phyloP scores from a whole-genome alignment of 345 rosid species.

The Murraya paniculata region DNA sequence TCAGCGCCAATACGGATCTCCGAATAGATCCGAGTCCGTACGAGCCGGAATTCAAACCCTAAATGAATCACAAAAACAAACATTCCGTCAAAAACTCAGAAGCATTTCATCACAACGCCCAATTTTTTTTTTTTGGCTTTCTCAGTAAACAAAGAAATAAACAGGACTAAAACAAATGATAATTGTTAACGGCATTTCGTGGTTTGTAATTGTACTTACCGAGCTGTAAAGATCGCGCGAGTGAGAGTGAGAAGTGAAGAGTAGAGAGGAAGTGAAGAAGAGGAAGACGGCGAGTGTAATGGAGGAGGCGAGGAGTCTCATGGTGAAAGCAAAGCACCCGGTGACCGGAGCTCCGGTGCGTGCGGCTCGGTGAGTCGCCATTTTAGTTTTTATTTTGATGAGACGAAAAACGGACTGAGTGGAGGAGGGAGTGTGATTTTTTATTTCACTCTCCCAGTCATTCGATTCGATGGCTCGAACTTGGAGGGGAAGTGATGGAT shows the following conservation, averaged over 20 bases:
- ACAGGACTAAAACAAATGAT: conserved; percentile 1
- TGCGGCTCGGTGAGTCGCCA: conserved; percentile 19
- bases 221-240: conserved; percentile 38
- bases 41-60: conserved; percentile 40
- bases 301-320: conserved; percentile 46
- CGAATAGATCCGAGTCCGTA: conserved; percentile 55
- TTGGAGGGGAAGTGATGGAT: not conserved
- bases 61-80: not conserved
- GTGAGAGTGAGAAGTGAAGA: conserved; percentile 48
- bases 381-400: not conserved
- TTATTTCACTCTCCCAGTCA: not conserved
- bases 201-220: conserved; percentile 34
- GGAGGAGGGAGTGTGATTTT: not conserved
- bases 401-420: not conserved
- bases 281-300: conserved; percentile 39
- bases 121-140: not conserved
- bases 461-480: not conserved
- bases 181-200: not conserved
- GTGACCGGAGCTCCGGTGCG: conserved; percentile 33
- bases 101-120: not conserved
- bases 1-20: conserved; percentile 75
- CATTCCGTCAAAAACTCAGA: not conserved
- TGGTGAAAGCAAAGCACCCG: conserved; percentile 23
- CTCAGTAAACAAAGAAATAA: not conserved
- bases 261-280: conserved; percentile 49